Conservation (phyloP, 2,329 filamentous ascomycete genomes). For the Colletotrichum noveboracense region DNA sequence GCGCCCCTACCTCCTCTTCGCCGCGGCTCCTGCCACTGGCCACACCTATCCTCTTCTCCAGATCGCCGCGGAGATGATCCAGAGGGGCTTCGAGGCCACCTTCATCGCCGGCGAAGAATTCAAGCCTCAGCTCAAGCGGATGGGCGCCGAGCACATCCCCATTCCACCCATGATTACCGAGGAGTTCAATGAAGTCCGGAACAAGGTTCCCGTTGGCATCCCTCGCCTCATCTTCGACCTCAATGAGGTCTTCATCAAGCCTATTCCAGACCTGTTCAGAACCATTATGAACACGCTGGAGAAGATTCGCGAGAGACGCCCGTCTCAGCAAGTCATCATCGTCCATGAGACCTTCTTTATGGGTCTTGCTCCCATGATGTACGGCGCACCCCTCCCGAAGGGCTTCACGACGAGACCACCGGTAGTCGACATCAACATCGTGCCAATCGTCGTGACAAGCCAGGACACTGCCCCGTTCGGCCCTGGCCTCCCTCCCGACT, state of each 20-base stretch:
- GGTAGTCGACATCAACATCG: constrained; percentile 43
- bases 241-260: constrained; percentile 36
- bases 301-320: constrained; percentile 33
- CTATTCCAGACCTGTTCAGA: constrained; percentile 35
- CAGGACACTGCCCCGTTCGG: constrained; percentile 44
- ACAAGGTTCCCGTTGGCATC: constrained; percentile 23
- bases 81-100: constrained; percentile 45
- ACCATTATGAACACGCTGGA: constrained; percentile 39
- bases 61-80: constrained; percentile 40
- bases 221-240: constrained; percentile 36
- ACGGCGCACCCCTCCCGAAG: constrained; percentile 41
- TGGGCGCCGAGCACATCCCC: constrained; percentile 41
- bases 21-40: constrained; percentile 31
- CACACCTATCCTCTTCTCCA: constrained; percentile 34
- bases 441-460: constrained; percentile 40
- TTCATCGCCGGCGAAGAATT: constrained; percentile 44
- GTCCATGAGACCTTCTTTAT: constrained; percentile 45
- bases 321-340: constrained; percentile 43
- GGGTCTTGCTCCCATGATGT: constrained; percentile 40
- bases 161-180: constrained; percentile 10
- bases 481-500: constrained; percentile 41
- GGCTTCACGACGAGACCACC: constrained; percentile 39
- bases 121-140: constrained; percentile 35
- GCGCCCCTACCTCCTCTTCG: constrained; percentile 33
- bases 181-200: constrained; percentile 24